Conservation (phyloP, 805 yeast species). For the Isabelozyma rhagii region DNA sequence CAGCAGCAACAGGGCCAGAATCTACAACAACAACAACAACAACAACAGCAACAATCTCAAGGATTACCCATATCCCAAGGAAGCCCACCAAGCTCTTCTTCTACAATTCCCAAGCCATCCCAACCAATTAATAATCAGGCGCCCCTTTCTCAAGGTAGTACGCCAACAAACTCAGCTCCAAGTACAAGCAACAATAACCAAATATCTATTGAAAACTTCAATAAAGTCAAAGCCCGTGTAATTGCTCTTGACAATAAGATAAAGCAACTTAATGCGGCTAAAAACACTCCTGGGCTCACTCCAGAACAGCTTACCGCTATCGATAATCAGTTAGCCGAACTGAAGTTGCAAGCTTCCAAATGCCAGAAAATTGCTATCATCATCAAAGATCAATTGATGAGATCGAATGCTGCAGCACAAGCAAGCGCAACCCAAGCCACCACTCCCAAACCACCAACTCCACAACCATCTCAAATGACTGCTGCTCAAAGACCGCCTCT, state of each 20-base stretch:
- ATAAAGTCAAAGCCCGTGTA: slow-evolving; percentile 44
- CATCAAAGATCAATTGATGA: slow-evolving; percentile 40
- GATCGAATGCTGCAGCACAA: slow-evolving; percentile 19
- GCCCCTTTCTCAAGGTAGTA: not conserved
- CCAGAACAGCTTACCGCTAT: slow-evolving; percentile 44
- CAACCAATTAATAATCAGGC: not conserved
- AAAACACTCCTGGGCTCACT: slow-evolving; percentile 40
- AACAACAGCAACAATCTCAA: slow-evolving; percentile 1
- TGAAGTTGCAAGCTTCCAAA: slow-evolving; percentile 45
- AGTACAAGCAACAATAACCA: slow-evolving; percentile 8
- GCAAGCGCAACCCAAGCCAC: not conserved
- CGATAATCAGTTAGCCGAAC: slow-evolving; percentile 47
- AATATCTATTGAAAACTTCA: slow-evolving; percentile 33
- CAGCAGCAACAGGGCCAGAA: slow-evolving; percentile 15
- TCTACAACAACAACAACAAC: slow-evolving; percentile 1
- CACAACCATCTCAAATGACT: not conserved
- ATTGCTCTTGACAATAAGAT: slow-evolving; percentile 49
- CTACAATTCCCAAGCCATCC: not conserved
- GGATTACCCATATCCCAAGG: not conserved
- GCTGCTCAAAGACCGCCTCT: not conserved
- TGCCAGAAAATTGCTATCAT: slow-evolving; percentile 50
- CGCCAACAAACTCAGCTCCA: slow-evolving; percentile 3
- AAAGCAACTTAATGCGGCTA: slow-evolving; percentile 48
- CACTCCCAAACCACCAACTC: not conserved
- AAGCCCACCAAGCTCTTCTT: slow-evolving; percentile 3